Evolutionary conservation across 1,139 yeast genomes (phyloP).

Genomic region (Yamadazyma diddensiae): DNA sequence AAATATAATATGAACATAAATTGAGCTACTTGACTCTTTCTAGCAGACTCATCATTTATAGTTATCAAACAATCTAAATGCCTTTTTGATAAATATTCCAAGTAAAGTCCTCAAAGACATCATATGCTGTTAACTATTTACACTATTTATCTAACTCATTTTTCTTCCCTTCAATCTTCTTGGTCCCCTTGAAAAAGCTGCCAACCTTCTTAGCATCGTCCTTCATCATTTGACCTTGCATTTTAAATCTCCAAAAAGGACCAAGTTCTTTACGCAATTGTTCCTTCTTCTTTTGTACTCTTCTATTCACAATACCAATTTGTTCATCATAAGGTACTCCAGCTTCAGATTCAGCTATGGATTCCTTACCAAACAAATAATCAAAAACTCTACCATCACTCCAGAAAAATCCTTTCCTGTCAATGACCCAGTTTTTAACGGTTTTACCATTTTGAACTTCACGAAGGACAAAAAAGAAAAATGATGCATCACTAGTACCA

Average conservation of each 20-base stretch:
- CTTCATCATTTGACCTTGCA: slow-evolving; percentile 32
- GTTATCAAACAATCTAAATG: too few species aligned
- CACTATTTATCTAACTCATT: background rate
- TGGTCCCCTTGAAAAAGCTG: background rate
- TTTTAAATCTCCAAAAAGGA: slow-evolving; percentile 37
- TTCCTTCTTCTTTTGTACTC: slow-evolving; percentile 38
- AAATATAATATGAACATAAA: too few species aligned
- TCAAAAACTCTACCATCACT: slow-evolving; percentile 88
- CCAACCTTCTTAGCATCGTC: slow-evolving; percentile 1
- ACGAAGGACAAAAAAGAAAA: slow-evolving; percentile 70
- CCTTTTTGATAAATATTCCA: too few species aligned
- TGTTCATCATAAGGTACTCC: slow-evolving; percentile 68
- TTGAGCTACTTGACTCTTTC: too few species aligned
- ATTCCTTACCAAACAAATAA: slow-evolving; percentile 72
- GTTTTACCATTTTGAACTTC: slow-evolving; percentile 44
- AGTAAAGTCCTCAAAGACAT: too few species aligned
- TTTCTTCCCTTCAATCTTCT: background rate
- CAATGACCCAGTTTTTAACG: slow-evolving; percentile 70
- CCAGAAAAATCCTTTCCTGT: slow-evolving; percentile 85
- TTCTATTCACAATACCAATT: slow-evolving; percentile 39
- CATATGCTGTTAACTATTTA: too few species aligned
- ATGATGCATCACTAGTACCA: slow-evolving; percentile 73
- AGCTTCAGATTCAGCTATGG: slow-evolving; percentile 70
- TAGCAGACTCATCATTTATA: too few species aligned
- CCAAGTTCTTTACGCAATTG: slow-evolving; percentile 40